Evolutionary conservation across 1,284 basidiomycete genomes (phyloP).

Genomic region (Cutaneotrichosporon curvatum): DNA sequence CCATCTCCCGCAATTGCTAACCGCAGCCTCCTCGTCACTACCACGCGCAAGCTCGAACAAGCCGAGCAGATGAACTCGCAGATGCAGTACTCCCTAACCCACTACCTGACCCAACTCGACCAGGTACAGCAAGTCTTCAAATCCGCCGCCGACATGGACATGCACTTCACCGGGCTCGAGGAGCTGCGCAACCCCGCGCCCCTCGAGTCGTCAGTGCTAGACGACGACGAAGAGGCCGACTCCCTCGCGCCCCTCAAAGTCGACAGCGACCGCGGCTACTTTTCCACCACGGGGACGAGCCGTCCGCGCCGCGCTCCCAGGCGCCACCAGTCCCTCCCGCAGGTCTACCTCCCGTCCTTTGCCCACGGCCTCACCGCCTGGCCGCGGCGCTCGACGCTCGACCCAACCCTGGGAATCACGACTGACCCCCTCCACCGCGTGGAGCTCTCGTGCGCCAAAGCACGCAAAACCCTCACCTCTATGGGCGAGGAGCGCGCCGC

Average conservation of each 20-base stretch:
- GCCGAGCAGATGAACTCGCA: conserved; percentile 1
- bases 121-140: conserved; percentile 21
- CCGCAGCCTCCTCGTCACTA: conserved; percentile 1
- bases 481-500: conserved; percentile 8
- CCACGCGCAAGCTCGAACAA: not conserved
- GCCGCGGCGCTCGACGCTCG: conserved; percentile 26
- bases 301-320: not conserved
- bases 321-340: not conserved
- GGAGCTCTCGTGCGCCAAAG: conserved; percentile 19
- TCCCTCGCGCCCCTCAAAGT: not conserved
- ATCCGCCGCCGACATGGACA: conserved; percentile 27
- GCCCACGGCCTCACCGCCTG: conserved; percentile 18
- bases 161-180: conserved; percentile 21
- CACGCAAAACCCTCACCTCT: not conserved
- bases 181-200: not conserved
- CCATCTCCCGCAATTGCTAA: not conserved
- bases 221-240: conserved; percentile 8
- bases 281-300: not conserved
- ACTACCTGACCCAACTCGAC: conserved; percentile 29
- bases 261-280: conserved; percentile 2
- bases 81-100: conserved; percentile 24
- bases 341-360: conserved; percentile 8
- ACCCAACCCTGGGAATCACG: conserved; percentile 17
- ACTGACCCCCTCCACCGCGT: conserved; percentile 28
- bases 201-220: not conserved